A percentile compares a stretch with the other conserved stretches of the same genome.
Conservation (phyloP, 257 asterid species). For the Pogostemon cablin region DNA sequence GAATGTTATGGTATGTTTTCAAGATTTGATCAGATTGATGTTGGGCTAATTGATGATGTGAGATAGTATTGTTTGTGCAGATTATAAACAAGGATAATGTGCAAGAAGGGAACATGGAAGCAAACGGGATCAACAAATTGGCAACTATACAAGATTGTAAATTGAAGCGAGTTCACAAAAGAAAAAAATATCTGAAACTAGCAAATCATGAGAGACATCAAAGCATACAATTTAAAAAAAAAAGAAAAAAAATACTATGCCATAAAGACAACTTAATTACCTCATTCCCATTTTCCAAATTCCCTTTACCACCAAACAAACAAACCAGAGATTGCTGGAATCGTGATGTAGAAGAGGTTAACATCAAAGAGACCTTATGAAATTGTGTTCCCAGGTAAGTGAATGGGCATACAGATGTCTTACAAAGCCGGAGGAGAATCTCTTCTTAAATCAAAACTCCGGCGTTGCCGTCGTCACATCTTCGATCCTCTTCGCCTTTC, state of each 20-base stretch:
- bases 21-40: slow-evolving; percentile 15
- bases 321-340: slow-evolving; percentile 45
- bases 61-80: slow-evolving; percentile 41
- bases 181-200: slow-evolving; percentile 12
- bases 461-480: slow-evolving; percentile 36
- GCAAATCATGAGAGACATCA: background rate
- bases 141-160: background rate
- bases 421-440: slow-evolving; percentile 31
- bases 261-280: slow-evolving; percentile 35
- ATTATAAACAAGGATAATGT: slow-evolving; percentile 72
- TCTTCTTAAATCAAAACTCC: slow-evolving; percentile 47
- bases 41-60: background rate
- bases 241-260: background rate
- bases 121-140: slow-evolving; percentile 42
- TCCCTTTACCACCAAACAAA: slow-evolving; percentile 65
- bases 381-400: slow-evolving; percentile 37
- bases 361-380: slow-evolving; percentile 37
- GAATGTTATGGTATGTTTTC: slow-evolving; percentile 64
- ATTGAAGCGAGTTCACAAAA: background rate
- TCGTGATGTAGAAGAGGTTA: slow-evolving; percentile 29
- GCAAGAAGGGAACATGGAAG: slow-evolving; percentile 67
- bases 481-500: slow-evolving; percentile 36
- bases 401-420: slow-evolving; percentile 35
- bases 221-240: too few species aligned
- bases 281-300: slow-evolving; percentile 54